phyloP scores from a whole-genome alignment of 495 filamentous ascomycete genomes.

The Talaromyces nanjingensis region DNA sequence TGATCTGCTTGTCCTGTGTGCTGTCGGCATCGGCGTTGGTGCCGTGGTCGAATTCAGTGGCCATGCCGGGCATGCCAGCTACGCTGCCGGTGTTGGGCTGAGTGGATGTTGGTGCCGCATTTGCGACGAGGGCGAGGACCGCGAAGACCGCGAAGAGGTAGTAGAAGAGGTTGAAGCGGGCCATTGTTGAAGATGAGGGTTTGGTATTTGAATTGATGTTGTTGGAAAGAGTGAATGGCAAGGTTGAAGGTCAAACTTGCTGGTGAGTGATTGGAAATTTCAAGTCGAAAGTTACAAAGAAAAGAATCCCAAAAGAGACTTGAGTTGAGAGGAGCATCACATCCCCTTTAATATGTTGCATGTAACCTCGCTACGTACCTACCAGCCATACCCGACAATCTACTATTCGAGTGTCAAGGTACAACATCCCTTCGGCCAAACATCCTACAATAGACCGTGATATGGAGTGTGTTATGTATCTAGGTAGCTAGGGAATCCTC shows the following conservation, averaged over 20 bases:
- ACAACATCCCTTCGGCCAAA: neutral
- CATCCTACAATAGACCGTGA: neutral
- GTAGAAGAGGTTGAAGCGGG: conserved; percentile 26
- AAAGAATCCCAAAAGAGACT: neutral
- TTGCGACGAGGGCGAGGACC: conserved; percentile 23
- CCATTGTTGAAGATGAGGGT: conserved; percentile 20
- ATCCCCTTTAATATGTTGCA: neutral
- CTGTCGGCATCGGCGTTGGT: conserved; percentile 12
- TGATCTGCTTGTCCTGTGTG: conserved; percentile 13
- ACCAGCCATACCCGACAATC: neutral
- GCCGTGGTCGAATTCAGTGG: neutral
- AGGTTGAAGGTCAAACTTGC: neutral
- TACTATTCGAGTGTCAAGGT: neutral
- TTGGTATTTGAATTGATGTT: neutral
- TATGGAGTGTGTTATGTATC: conserved; percentile 9
- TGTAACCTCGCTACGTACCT: neutral
- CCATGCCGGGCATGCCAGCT: conserved; percentile 6
- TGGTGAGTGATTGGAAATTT: neutral
- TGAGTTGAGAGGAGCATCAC: neutral
- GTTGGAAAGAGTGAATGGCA: conserved; percentile 13
- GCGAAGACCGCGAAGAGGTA: conserved; percentile 24
- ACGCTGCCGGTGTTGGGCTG: conserved; percentile 7
- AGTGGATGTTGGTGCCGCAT: conserved; percentile 26
- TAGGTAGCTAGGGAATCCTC: neutral
- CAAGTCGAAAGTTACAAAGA: neutral